These are phyloP conservation scores for Zygosaccharomyces bailii DNA, from an alignment of 805 yeast species.

Conservation along the genomic window DNA sequence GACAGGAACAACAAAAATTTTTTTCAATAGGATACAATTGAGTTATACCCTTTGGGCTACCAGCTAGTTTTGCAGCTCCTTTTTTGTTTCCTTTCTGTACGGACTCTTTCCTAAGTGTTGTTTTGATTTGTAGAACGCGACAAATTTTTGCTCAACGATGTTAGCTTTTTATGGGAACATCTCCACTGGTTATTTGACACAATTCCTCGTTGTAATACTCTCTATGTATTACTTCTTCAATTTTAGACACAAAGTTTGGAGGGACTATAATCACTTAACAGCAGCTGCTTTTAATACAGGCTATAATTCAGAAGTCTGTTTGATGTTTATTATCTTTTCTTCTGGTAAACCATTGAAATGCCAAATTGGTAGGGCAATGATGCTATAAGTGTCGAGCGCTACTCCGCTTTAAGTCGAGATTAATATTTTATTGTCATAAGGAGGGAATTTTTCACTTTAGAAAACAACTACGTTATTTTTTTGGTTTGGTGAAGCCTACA, in stretches of 20 bases:
- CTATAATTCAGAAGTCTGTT: conserved; percentile 53
- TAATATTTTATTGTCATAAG: no score
- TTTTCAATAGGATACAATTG: conserved; percentile 46
- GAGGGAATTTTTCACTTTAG: no score
- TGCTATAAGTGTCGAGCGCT: conserved; percentile 20
- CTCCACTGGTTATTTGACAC: conserved; percentile 51
- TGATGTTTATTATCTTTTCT: conserved; percentile 48
- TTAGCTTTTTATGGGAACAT: conserved; percentile 73
- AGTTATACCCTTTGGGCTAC: conserved; percentile 54
- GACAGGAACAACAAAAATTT: conserved; percentile 56
- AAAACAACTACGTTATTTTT: no score
- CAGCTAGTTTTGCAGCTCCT: conserved; percentile 50
- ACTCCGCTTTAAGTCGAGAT: neutral
- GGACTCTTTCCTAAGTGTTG: conserved; percentile 37
- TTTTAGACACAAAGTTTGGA: conserved; percentile 66
- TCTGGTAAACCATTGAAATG: conserved; percentile 41
- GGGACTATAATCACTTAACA: conserved; percentile 64
- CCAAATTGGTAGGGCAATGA: conserved; percentile 67
- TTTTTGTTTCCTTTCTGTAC: conserved; percentile 39
- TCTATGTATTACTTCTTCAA: conserved; percentile 58
- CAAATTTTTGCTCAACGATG: conserved; percentile 47
- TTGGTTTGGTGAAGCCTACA: no score
- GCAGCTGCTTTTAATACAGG: conserved; percentile 68
- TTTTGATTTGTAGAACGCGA: conserved; percentile 61
- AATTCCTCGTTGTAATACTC: conserved; percentile 50